Conservation (phyloP, 345 rosid genomes). For the Syzygium aromaticum region DNA sequence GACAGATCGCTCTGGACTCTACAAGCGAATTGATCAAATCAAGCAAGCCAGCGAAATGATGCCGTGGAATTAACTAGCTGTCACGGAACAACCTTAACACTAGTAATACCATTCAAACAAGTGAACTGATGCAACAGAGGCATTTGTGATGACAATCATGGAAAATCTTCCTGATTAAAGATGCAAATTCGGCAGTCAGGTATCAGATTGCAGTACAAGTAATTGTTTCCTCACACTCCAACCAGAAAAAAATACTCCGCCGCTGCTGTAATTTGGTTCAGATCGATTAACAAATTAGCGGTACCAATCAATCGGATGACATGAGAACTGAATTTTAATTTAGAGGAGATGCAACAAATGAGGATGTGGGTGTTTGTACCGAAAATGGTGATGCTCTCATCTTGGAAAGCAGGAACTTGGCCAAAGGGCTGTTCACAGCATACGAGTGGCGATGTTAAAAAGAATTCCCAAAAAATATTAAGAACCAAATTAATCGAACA, state of each 20-base stretch:
- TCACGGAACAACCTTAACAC: neutral
- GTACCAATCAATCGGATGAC: neutral
- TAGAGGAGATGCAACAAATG: neutral
- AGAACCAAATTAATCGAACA: neutral
- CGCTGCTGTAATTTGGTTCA: neutral
- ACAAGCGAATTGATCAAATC: neutral
- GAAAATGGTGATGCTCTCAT: constrained; percentile 43
- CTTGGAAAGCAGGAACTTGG: constrained; percentile 74
- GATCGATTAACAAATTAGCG: neutral
- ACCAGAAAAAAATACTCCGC: neutral
- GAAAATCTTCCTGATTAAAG: neutral
- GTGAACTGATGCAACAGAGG: neutral
- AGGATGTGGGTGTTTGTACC: constrained; percentile 18
- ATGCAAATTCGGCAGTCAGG: neutral
- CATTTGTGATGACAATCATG: neutral
- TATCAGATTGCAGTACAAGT: neutral
- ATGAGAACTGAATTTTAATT: neutral
- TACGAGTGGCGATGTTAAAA: neutral
- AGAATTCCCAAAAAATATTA: neutral
- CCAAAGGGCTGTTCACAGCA: constrained; percentile 47
- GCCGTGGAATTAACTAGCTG: neutral
- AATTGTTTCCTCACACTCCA: neutral
- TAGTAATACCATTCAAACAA: neutral
- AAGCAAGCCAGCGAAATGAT: neutral
- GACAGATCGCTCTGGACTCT: constrained; percentile 62